phyloP scores from a whole-genome alignment of 75 land plant species.

The Cunninghamia lanceolata region DNA sequence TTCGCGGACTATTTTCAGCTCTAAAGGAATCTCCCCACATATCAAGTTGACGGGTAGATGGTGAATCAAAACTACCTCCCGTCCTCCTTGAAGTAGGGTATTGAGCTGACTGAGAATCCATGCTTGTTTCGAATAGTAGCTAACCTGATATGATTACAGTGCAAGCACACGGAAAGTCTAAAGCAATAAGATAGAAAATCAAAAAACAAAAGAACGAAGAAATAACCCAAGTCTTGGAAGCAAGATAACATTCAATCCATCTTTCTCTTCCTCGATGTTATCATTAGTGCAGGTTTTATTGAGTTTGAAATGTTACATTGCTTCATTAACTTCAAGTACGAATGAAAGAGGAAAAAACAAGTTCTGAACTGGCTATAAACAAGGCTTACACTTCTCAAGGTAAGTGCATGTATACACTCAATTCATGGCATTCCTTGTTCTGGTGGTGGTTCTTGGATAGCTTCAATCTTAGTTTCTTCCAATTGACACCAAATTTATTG shows the following conservation, averaged over 20 bases:
- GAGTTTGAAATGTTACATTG: neutral
- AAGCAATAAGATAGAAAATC: neutral
- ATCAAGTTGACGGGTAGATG: constrained; percentile 38
- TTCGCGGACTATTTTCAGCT: constrained; percentile 38
- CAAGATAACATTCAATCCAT: neutral
- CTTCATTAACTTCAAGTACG: neutral
- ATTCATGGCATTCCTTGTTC: neutral
- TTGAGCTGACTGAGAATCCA: constrained; percentile 49
- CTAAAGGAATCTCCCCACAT: constrained; percentile 45
- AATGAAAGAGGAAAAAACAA: neutral
- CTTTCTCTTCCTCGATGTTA: neutral
- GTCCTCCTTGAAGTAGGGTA: constrained; percentile 38
- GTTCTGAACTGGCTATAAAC: neutral
- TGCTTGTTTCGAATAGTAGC: constrained; percentile 14
- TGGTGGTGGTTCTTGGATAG: neutral
- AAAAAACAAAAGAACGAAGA: neutral
- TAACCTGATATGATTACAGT: neutral
- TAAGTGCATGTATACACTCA: neutral
- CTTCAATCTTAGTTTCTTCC: neutral
- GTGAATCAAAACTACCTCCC: constrained; percentile 49
- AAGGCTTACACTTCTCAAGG: neutral
- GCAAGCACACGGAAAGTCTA: neutral
- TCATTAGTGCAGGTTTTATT: neutral
- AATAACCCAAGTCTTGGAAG: neutral
- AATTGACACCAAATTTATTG: neutral